Evolutionary conservation across 805 yeast genomes (phyloP).

Genomic region (Nakazawaea molendinolei): DNA sequence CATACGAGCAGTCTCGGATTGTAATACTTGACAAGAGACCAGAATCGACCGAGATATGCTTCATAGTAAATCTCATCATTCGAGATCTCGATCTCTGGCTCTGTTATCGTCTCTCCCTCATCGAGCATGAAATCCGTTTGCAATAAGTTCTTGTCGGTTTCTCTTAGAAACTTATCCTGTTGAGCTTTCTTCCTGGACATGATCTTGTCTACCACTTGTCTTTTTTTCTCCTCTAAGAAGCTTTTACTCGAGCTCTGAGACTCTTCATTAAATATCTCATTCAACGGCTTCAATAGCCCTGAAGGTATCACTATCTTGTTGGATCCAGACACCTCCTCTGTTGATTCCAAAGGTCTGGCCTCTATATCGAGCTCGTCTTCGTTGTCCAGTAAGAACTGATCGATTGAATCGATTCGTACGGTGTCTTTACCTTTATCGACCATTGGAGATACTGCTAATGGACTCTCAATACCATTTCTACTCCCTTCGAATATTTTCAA

Average conservation of each 20-base stretch:
- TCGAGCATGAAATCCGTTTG: conserved; percentile 11
- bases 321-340: conserved; percentile 7
- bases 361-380: conserved; percentile 14
- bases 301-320: conserved; percentile 14
- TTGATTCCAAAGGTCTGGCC: conserved; percentile 4
- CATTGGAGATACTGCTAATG: neutral
- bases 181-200: conserved; percentile 4
- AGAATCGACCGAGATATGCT: conserved; percentile 15
- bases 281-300: conserved; percentile 11
- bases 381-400: conserved; percentile 19
- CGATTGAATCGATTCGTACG: conserved; percentile 18
- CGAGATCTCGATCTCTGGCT: conserved; percentile 13
- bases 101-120: conserved; percentile 10
- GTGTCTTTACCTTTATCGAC: neutral
- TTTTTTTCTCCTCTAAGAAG: conserved; percentile 8
- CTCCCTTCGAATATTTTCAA: conserved; percentile 11
- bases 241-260: conserved; percentile 6
- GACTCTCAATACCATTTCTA: neutral
- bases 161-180: neutral
- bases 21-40: conserved; percentile 20
- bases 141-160: conserved; percentile 6
- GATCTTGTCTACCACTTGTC: conserved; percentile 5
- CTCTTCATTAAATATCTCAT: conserved; percentile 13
- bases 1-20: conserved; percentile 18
- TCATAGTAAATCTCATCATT: conserved; percentile 19